Base-by-base conservation (phyloP, 2,329 filamentous ascomycete genomes). In the Hirsutella rhossiliensis region DNA sequence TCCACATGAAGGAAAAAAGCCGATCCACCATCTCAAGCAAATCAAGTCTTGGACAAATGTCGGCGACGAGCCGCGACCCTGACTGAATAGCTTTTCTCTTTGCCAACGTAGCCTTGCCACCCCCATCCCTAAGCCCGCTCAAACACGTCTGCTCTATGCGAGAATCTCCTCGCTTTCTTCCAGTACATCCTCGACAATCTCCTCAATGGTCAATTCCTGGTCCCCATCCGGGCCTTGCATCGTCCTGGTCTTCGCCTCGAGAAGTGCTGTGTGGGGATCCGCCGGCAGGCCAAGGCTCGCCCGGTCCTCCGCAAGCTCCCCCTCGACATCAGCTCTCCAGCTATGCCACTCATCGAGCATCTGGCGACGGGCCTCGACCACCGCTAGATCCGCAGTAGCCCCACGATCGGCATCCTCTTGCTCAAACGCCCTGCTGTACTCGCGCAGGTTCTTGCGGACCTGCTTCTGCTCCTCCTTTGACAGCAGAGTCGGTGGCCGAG, bases 391-490 rank as follows among this genome's bases (percentile, higher is more conserved):
- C 56, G 90, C 92, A 45, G 87, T 90, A 49, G 89, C 90, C 60
- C 89, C 89, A 60, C 90, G 88, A 61, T 94, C 88, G 51, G 84
- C 79, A 66, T 98, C 94, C 62, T 95, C 84, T 68, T 95, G 87
- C 55, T 98, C 92, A 64, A 98, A 98, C 52, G 85, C 74, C 61
- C 87, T 86, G 64, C 82, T 87, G 78, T 96, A 98, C 67, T 97
- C 92, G 54, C 90, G 86, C 44, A 98, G 81, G 68, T 96, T 98
- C 79, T 95, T 96, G 71, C 94, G 90, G 58, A 97, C 87, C 58
- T 84, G 78, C 75, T 96, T 94, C 72, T 97, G 92, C 73, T 98
- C 90, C 50, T 97, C 90, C 71, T 95, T 95, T 64, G 78, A 82
- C 46, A 98, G 83, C 50, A 98, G 79, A n/a, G 87, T 92, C 8